phyloP scores from a whole-genome alignment of 2,329 filamentous ascomycete species.

The Aureobasidium musti region DNA sequence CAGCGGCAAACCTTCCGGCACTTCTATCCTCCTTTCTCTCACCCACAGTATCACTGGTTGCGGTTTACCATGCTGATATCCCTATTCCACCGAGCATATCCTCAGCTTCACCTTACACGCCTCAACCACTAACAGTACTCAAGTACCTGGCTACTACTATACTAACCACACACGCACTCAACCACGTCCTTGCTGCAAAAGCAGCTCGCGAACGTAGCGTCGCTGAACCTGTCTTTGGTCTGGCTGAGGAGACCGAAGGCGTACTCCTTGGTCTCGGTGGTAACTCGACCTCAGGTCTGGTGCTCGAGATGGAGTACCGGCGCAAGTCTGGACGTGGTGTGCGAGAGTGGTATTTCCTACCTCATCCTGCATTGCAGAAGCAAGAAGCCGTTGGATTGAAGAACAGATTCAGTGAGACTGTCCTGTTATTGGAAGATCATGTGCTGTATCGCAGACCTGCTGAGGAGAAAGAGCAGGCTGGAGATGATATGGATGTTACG shows the following conservation, averaged over 20 bases:
- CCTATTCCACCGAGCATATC: conserved; percentile 52
- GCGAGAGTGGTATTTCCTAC: conserved; percentile 66
- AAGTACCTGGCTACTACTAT: conserved; percentile 87
- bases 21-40: conserved; percentile 71
- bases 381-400: conserved; percentile 29
- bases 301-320: conserved; percentile 83
- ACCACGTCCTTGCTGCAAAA: conserved; percentile 72
- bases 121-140: conserved; percentile 70
- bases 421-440: conserved; percentile 73
- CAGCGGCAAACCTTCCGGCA: conserved; percentile 61
- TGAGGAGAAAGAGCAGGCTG: conserved; percentile 46
- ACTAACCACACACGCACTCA: conserved; percentile 69
- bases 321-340: conserved; percentile 79
- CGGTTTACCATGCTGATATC: conserved; percentile 80
- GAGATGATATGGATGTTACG: conserved; percentile 65
- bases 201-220: conserved; percentile 74
- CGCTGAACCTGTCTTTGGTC: conserved; percentile 74
- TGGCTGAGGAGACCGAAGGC: conserved; percentile 76
- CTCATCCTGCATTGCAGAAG: conserved; percentile 34
- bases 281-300: conserved; percentile 60
- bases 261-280: conserved; percentile 67
- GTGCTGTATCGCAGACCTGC: conserved; percentile 61
- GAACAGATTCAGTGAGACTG: conserved; percentile 41
- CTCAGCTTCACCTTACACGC: conserved; percentile 55
- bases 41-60: conserved; percentile 70